phyloP scores from a whole-genome alignment of 371 early-diverging fungal species.

The Sporodiniella umbellata region DNA sequence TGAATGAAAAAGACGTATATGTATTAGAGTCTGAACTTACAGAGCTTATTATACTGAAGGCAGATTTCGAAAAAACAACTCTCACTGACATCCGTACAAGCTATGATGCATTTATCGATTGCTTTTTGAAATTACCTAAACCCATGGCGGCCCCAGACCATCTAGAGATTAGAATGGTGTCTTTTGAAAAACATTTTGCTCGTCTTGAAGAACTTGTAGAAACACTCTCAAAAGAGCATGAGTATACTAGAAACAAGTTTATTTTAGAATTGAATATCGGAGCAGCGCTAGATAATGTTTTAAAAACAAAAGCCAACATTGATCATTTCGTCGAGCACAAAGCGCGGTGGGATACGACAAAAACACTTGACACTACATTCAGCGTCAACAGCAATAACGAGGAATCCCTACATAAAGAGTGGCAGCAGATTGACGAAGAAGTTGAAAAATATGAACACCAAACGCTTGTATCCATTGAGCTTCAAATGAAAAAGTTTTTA shows the following conservation, averaged over 20 bases:
- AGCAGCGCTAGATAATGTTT: conserved; percentile 14
- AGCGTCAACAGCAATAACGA: conserved; percentile 15
- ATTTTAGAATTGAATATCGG: conserved; percentile 24
- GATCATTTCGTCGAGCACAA: conserved; percentile 33
- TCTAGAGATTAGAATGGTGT: conserved; percentile 41
- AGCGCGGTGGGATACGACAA: conserved; percentile 28
- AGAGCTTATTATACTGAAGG: conserved; percentile 18
- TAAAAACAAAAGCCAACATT: conserved; percentile 10
- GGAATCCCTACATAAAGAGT: conserved; percentile 16
- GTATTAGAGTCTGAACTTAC: conserved; percentile 21
- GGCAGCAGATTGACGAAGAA: conserved; percentile 4
- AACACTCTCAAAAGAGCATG: conserved; percentile 25
- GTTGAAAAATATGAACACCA: conserved; percentile 18
- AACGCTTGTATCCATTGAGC: conserved; percentile 10
- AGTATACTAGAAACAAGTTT: conserved; percentile 22
- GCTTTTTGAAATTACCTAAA: conserved; percentile 30
- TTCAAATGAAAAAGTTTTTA: conserved; percentile 13
- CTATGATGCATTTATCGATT: conserved; percentile 34
- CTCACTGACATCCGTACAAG: conserved; percentile 27
- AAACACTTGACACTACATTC: background rate
- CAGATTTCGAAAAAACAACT: conserved; percentile 17
- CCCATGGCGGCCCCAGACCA: conserved; percentile 44
- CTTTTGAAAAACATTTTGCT: conserved; percentile 12
- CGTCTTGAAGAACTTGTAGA: conserved; percentile 31
- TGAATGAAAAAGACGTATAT: conserved; percentile 18